Conservation (phyloP, 805 yeast species). For the Starmerella geochares region DNA sequence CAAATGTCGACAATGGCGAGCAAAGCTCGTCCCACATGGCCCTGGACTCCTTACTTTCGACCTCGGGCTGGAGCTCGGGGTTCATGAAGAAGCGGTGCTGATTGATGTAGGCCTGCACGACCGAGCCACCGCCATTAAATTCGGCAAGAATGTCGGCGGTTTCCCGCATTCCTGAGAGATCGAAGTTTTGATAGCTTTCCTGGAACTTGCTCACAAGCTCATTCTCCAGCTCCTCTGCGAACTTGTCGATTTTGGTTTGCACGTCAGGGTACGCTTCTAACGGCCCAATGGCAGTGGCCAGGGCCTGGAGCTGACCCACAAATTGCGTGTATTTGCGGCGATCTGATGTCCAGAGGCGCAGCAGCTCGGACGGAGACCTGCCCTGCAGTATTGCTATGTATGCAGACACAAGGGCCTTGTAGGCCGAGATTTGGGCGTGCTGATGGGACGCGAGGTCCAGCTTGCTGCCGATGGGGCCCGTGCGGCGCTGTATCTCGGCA, state of each 20-base stretch:
- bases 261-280: constrained; percentile 26
- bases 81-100: constrained; percentile 62
- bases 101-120: constrained; percentile 69
- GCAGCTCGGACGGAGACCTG: constrained; percentile 45
- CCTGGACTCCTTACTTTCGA: constrained; percentile 25
- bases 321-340: constrained; percentile 58
- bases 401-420: constrained; percentile 62
- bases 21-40: constrained; percentile 47
- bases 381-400: constrained; percentile 66
- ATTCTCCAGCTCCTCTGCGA: constrained; percentile 67
- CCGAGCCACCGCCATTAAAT: constrained; percentile 76
- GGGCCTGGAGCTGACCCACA: constrained; percentile 51
- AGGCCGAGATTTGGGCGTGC: constrained; percentile 60
- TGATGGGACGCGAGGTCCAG: constrained; percentile 42
- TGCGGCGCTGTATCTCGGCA: constrained; percentile 28
- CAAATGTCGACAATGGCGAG: constrained; percentile 46
- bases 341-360: constrained; percentile 47
- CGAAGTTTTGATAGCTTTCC: constrained; percentile 58
- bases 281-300: constrained; percentile 51
- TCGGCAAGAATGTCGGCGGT: constrained; percentile 61
- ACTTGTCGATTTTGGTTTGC: constrained; percentile 47
- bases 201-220: constrained; percentile 60
- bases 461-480: constrained; percentile 28
- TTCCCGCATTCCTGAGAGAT: constrained; percentile 61
- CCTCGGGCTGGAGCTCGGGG: constrained; percentile 30